Evolutionary conservation across 148 eudicot species (phyloP), one percentile per base, ranked within the genome.

Genomic region (Vaccinium macrocarpon): DNA sequence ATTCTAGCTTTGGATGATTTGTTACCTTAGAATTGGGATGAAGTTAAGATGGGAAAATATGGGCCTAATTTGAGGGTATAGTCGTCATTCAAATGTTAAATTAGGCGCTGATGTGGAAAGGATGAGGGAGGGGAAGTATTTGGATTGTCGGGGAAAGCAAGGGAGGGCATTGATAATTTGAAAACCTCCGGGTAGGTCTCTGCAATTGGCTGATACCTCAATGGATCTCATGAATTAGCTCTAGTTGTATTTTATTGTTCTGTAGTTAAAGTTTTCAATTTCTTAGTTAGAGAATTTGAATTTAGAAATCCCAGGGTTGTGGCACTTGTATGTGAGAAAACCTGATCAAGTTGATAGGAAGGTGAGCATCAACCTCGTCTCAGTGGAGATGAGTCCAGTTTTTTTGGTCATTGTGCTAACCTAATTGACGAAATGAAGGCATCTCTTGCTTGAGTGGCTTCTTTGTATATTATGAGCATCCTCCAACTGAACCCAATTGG

Each of bases 401-500:
- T 75, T 18, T 75, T 19, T 73, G 77, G 51, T 10, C 10, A 18
- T 73, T 73, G 50, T 42, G 42, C 50, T 46, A 19, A 46, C n/a
- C 21, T 46, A 19, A 46, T 46, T 42, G 78, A 75, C 5, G 27
- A n/a, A 21, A 75, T 9, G 27, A 75, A 19, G 27, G 78, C 25
- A 18, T 74, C 8, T 48, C 78, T 75, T 75, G 51, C 78, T 42
- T 75, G 7, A 42, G 50, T 74, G 48, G 78, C 23, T 74, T 74
- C 5, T 11, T 18, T 74, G 25, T 18, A 1, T 35, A 38, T n/a
- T 16, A 38, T 16, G 76, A 72, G 12, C 49, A 38, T 72, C 49
- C 23, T 72, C 6, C 50, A 35, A 38, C n/a, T 72, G 76, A 32
- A 38, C 23, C 49, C 76, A 35, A 16, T 72, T 72, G 2, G 76